phyloP scores from a whole-genome alignment of 2,329 filamentous ascomycete genomes.

The Alternaria consortialis region DNA sequence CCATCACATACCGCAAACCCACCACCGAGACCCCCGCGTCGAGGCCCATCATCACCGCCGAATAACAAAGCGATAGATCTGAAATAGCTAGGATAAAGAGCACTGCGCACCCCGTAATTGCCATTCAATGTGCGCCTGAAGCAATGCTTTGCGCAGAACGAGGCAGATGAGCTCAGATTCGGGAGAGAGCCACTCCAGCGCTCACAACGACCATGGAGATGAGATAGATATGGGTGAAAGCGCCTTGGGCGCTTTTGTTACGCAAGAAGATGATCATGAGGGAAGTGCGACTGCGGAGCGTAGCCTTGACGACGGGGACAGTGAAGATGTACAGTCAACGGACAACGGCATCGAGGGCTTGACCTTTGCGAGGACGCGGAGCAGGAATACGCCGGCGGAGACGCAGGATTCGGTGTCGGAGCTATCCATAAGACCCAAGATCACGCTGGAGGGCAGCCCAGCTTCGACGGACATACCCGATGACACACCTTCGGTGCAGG shows the following conservation, averaged over 20 bases:
- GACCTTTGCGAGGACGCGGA: conserved; percentile 45
- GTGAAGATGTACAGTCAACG: conserved; percentile 36
- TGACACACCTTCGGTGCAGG: conserved; percentile 84
- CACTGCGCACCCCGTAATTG: neutral
- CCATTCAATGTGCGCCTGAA: conserved; percentile 45
- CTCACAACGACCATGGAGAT: conserved; percentile 55
- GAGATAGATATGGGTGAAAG: conserved; percentile 53
- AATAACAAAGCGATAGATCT: conserved; percentile 8
- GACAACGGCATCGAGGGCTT: conserved; percentile 37
- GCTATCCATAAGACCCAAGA: conserved; percentile 22
- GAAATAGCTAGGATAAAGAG: conserved; percentile 6
- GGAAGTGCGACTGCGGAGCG: conserved; percentile 14
- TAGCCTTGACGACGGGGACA: conserved; percentile 28
- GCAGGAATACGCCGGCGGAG: conserved; percentile 20
- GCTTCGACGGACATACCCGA: conserved; percentile 80
- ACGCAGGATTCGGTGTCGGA: conserved; percentile 36
- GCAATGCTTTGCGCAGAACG: conserved; percentile 62
- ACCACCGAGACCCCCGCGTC: conserved; percentile 20
- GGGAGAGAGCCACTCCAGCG: conserved; percentile 69
- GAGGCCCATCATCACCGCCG: conserved; percentile 4
- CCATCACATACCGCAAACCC: conserved; percentile 18
- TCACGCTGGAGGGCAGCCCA: conserved; percentile 65
- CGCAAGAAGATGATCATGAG: conserved; percentile 2
- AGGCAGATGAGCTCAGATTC: conserved; percentile 75
- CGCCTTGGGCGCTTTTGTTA: neutral